Evolutionary conservation across 2,329 filamentous ascomycete genomes (phyloP).

Genomic region (Colletotrichum coccodes): DNA sequence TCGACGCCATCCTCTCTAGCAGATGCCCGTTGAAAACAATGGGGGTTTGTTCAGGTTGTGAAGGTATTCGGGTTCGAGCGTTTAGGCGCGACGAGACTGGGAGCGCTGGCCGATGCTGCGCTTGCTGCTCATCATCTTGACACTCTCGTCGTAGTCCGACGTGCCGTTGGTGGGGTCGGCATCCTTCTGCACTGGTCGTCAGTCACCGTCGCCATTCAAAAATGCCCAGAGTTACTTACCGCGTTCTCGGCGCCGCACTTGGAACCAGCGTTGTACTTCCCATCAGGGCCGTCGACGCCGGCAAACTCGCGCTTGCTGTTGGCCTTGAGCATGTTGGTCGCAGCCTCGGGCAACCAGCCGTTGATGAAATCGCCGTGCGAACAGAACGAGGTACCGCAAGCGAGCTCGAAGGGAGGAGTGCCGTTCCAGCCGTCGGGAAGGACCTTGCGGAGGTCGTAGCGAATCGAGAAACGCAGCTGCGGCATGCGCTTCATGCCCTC

Average conservation of each 20-base stretch:
- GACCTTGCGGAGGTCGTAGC: slow-evolving; percentile 54
- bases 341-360: slow-evolving; percentile 53
- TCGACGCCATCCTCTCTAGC: neutral
- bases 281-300: slow-evolving; percentile 43
- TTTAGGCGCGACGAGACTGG: neutral
- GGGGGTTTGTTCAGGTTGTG: neutral
- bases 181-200: slow-evolving; percentile 38
- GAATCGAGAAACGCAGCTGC: slow-evolving; percentile 57
- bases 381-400: slow-evolving; percentile 52
- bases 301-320: slow-evolving; percentile 47
- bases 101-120: slow-evolving; percentile 20
- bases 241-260: slow-evolving; percentile 41
- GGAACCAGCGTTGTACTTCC: slow-evolving; percentile 37
- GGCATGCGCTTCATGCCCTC: slow-evolving; percentile 55
- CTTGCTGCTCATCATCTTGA: slow-evolving; percentile 21
- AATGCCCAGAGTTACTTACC: neutral
- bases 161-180: slow-evolving; percentile 53
- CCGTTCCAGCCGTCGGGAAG: slow-evolving; percentile 57
- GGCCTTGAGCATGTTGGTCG: slow-evolving; percentile 51
- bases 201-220: neutral
- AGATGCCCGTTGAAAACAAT: no score
- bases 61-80: neutral
- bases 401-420: slow-evolving; percentile 52
- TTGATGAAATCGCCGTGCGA: slow-evolving; percentile 60
- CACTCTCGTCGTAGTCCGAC: slow-evolving; percentile 48